phyloP scores from a whole-genome alignment of 73 alveolate genomes.

The Durusdinium trenchii region DNA sequence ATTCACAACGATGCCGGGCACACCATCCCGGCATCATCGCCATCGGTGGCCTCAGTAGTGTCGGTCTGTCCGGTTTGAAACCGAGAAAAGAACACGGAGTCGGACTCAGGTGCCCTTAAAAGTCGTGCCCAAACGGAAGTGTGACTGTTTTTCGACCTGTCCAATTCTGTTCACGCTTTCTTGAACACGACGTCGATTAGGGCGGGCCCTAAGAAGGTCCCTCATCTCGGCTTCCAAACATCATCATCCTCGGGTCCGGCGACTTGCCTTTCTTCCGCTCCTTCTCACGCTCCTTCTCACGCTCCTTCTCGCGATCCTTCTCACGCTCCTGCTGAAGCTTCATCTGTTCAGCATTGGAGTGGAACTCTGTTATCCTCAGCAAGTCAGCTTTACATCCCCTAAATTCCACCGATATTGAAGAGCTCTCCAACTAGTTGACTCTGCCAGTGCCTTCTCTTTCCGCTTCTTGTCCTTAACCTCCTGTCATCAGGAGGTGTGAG shows the following conservation, averaged over 20 bases:
- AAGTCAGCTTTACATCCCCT: no score
- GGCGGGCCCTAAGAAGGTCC: not conserved
- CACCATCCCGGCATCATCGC: conserved; percentile 2
- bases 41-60: not conserved
- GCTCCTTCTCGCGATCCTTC: not conserved
- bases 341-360: not conserved
- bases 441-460: not conserved
- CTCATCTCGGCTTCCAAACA: not conserved
- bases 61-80: not conserved
- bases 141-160: not conserved
- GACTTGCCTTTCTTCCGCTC: conserved; percentile 9
- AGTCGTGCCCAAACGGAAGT: not conserved
- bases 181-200: not conserved
- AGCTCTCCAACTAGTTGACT: no score
- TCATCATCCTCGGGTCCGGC: not conserved
- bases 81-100: not conserved
- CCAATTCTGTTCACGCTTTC: not conserved
- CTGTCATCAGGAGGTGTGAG: not conserved
- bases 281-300: not conserved
- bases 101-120: not conserved
- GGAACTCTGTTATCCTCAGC: not conserved
- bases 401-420: not conserved
- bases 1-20: not conserved
- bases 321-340: conserved; percentile 22
- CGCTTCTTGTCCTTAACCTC: conserved; percentile 16